phyloP scores from a whole-genome alignment of 192 early-diverging fungal genomes.

The Allomyces javanicus region DNA sequence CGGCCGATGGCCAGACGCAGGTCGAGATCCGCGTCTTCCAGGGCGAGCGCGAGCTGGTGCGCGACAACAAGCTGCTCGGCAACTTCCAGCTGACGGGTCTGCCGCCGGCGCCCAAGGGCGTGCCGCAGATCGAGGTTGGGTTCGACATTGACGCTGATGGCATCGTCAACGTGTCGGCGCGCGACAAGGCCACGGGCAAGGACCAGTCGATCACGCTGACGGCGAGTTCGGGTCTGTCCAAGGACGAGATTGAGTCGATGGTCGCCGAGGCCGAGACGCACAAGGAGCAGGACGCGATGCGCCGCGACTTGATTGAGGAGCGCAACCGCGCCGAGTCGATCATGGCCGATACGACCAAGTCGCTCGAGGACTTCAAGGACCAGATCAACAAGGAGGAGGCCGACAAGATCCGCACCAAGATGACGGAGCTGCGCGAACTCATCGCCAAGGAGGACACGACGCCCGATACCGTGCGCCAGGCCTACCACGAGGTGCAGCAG shows the following conservation, averaged over 20 bases:
- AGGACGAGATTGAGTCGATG: conserved; percentile 95
- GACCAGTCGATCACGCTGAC: conserved; percentile 95
- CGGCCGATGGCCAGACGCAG: conserved; percentile 92
- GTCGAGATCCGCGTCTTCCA: conserved; percentile 97
- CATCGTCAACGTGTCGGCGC: conserved; percentile 91
- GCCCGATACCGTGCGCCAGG: conserved; percentile 75
- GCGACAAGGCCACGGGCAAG: conserved; percentile 88
- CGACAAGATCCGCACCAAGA: conserved; percentile 67
- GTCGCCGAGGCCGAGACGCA: conserved; percentile 71
- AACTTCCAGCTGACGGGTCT: conserved; percentile 93
- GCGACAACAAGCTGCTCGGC: conserved; percentile 94
- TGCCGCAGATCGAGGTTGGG: conserved; percentile 93
- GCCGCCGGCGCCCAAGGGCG: conserved; percentile 89
- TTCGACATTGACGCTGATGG: conserved; percentile 99
- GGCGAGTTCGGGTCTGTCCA: conserved; percentile 78
- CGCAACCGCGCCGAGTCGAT: conserved; percentile 80
- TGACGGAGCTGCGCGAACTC: conserved; percentile 59
- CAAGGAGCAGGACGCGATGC: conserved; percentile 80
- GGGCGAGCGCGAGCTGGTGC: conserved; percentile 90
- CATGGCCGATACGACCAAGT: conserved; percentile 84
- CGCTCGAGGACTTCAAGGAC: conserved; percentile 90
- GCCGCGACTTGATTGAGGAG: conserved; percentile 86
- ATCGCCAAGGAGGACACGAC: conserved; percentile 46
- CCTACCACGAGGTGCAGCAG: conserved; percentile 68
- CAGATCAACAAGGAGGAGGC: conserved; percentile 72